These are phyloP conservation scores for Capronia epimyces DNA, from an alignment of 2,329 filamentous ascomycete genomes.

Conservation along the genomic window DNA sequence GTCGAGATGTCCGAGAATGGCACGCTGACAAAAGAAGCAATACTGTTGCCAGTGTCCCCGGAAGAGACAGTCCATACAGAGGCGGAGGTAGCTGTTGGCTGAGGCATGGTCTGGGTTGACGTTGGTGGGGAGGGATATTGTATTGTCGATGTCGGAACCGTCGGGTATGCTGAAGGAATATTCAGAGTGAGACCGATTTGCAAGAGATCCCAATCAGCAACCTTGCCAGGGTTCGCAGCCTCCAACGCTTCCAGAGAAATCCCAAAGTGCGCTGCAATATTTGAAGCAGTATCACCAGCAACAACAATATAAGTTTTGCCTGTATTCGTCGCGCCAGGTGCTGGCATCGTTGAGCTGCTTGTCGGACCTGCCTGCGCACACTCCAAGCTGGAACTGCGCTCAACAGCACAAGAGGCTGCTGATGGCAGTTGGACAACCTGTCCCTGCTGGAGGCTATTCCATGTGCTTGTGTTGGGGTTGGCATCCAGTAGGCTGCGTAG, in stretches of 20 bases:
- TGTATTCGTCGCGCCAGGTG: neutral
- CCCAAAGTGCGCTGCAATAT: constrained; percentile 15
- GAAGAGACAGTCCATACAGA: constrained; percentile 5
- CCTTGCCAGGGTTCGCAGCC: constrained; percentile 15
- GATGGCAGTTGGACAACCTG: constrained; percentile 1
- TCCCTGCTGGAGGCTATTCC: neutral
- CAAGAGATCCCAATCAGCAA: constrained; percentile 11
- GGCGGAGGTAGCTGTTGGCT: neutral
- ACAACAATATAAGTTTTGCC: constrained; percentile 16
- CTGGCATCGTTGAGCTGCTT: neutral
- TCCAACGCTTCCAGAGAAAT: constrained; percentile 14
- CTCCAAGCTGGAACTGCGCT: neutral
- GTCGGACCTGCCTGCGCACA: neutral
- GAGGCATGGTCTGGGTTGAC: neutral
- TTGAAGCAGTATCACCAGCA: constrained; percentile 13
- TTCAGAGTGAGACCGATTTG: constrained; percentile 1
- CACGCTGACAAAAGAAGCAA: constrained; percentile 8
- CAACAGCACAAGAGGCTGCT: neutral
- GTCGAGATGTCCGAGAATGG: constrained; percentile 8
- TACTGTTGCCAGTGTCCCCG: constrained; percentile 6
- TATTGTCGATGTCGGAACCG: neutral
- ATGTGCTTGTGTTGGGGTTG: constrained; percentile 1
- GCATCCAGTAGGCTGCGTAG: neutral
- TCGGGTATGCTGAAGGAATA: constrained; percentile 1
- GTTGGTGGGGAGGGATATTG: neutral